Conservation (phyloP, 352 stramenopile species). For the Achlya hypogyna region DNA sequence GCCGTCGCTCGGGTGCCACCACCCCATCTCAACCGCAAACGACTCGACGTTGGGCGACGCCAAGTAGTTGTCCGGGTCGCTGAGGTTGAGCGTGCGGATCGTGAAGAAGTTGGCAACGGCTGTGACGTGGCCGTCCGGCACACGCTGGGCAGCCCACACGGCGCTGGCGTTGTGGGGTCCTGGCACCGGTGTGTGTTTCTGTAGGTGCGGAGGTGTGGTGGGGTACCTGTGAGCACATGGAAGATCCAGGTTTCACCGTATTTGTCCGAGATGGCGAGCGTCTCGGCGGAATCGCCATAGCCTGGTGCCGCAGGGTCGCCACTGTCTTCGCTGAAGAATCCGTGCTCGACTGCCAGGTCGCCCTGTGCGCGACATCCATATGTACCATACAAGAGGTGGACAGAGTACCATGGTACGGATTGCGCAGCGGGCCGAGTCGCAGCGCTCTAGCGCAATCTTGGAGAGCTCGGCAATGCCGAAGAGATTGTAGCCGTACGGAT, state of each 20-base stretch:
- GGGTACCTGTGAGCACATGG: conserved; percentile 44
- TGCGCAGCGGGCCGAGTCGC: conserved; percentile 30
- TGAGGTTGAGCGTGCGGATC: conserved; percentile 42
- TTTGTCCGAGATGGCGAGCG: conserved; percentile 40
- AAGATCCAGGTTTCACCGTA: conserved; percentile 58
- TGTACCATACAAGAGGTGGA: background rate
- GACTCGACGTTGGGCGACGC: conserved; percentile 29
- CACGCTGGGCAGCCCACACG: conserved; percentile 57
- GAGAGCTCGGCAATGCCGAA: conserved; percentile 42
- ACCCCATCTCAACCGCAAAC: conserved; percentile 73
- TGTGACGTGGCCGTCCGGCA: conserved; percentile 44
- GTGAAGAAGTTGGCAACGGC: conserved; percentile 71
- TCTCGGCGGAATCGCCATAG: conserved; percentile 36
- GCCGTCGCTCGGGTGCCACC: conserved; percentile 36
- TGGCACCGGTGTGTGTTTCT: conserved; percentile 10
- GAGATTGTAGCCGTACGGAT: conserved; percentile 26
- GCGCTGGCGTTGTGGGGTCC: conserved; percentile 33
- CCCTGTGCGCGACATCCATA: too few species aligned
- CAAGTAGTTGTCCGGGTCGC: conserved; percentile 6
- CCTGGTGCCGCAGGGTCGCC: background rate
- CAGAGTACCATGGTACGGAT: conserved; percentile 41
- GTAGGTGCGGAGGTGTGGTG: conserved; percentile 33
- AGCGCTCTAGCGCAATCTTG: conserved; percentile 42
- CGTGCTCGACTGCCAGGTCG: conserved; percentile 48
- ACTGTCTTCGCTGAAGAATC: conserved; percentile 54